These are phyloP conservation scores for Penicillium rolfsii DNA, from an alignment of 2,329 filamentous ascomycete species.

Conservation along the genomic window DNA sequence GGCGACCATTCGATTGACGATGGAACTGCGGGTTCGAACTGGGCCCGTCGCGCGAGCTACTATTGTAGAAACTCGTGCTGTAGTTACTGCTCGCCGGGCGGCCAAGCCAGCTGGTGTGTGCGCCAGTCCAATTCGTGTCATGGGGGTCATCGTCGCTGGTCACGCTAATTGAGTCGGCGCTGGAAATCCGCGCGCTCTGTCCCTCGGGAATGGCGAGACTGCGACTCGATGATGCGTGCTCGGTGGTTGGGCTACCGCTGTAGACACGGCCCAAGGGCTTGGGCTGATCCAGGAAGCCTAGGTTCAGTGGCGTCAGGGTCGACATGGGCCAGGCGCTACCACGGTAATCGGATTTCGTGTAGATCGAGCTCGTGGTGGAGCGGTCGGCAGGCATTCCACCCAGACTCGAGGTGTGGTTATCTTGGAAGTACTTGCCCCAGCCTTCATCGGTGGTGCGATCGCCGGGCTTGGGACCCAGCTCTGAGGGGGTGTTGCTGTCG, in stretches of 20 bases:
- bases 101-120: conserved; percentile 36
- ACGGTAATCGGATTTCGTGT: conserved; percentile 42
- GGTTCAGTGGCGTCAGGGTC: conserved; percentile 40
- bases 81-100: conserved; percentile 49
- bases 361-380: conserved; percentile 31
- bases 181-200: conserved; percentile 50
- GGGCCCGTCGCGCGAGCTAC: conserved; percentile 30
- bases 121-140: conserved; percentile 31
- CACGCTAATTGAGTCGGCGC: conserved; percentile 46
- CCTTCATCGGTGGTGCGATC: conserved; percentile 52
- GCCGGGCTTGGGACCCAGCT: conserved; percentile 29
- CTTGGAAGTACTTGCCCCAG: conserved; percentile 54
- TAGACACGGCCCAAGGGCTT: conserved; percentile 45
- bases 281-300: conserved; percentile 43
- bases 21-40: conserved; percentile 18
- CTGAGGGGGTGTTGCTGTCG: conserved; percentile 11
- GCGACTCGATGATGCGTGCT: conserved; percentile 36
- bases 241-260: conserved; percentile 50
- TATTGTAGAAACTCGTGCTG: conserved; percentile 44
- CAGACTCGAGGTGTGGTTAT: conserved; percentile 37
- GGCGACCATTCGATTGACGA: conserved; percentile 30
- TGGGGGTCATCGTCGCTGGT: conserved; percentile 42
- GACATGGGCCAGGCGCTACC: conserved; percentile 48
- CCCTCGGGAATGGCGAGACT: conserved; percentile 43
- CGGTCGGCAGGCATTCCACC: conserved; percentile 32